phyloP scores from a whole-genome alignment of 2,329 filamentous ascomycete genomes.

The Xenoacremonium recifei region DNA sequence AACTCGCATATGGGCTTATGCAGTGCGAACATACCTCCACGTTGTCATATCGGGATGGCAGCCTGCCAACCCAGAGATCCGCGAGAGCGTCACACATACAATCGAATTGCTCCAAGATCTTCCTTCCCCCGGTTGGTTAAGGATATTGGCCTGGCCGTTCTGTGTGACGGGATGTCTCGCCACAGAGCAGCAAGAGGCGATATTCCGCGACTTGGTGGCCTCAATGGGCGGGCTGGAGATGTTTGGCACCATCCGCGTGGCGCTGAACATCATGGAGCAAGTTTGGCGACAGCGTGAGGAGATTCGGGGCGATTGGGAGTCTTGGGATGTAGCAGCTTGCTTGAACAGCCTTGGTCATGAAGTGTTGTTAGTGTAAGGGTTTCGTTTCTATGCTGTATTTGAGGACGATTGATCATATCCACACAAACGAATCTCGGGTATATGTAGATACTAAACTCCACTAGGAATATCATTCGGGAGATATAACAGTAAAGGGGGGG shows the following conservation, averaged over 20 bases:
- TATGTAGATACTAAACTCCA: too few relatives aligned
- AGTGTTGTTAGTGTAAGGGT: not conserved
- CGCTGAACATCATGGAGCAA: slow-evolving; percentile 1
- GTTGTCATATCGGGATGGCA: slow-evolving; percentile 8
- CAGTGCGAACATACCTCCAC: slow-evolving; percentile 33
- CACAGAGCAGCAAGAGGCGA: not conserved
- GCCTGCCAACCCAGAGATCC: not conserved
- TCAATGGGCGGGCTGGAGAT: not conserved
- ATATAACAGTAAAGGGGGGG: too few relatives aligned
- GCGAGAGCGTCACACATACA: not conserved
- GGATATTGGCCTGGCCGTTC: slow-evolving; percentile 7
- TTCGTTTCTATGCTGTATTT: not conserved
- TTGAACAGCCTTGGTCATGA: slow-evolving; percentile 30
- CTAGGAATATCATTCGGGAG: too few relatives aligned
- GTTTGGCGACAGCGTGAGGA: slow-evolving; percentile 4
- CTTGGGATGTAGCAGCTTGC: slow-evolving; percentile 15
- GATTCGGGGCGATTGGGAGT: slow-evolving; percentile 7
- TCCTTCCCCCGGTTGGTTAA: not conserved
- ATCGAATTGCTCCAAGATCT: not conserved
- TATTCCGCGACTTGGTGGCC: not conserved
- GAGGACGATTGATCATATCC: too few relatives aligned
- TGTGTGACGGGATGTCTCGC: slow-evolving; percentile 9
- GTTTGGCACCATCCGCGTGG: slow-evolving; percentile 4
- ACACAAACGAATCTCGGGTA: too few relatives aligned
- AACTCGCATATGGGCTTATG: slow-evolving; percentile 40